phyloP scores from a whole-genome alignment of 169 alveolate species.

The Babesia bigemina region DNA sequence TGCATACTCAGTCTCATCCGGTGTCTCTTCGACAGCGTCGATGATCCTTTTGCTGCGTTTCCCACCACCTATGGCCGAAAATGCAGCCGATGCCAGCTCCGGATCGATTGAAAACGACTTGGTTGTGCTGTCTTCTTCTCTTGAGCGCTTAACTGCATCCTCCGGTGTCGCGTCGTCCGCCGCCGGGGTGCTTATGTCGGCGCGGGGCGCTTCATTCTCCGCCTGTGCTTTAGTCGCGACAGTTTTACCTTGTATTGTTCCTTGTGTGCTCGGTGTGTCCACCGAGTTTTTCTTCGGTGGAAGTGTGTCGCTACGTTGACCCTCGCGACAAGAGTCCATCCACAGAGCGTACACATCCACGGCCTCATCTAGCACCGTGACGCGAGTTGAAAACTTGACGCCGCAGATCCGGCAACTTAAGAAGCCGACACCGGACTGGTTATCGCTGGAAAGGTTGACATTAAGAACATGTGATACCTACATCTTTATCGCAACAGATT shows the following conservation, averaged over 20 bases:
- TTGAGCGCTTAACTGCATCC: background rate
- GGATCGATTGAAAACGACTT: background rate
- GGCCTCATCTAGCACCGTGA: conserved; percentile 83
- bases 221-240: too few species aligned
- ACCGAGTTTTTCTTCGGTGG: background rate
- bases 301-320: conserved; percentile 12
- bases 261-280: background rate
- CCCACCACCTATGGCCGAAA: conserved; percentile 5
- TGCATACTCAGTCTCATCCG: conserved; percentile 8
- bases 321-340: conserved; percentile 89
- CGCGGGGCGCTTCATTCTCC: background rate
- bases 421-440: conserved; percentile 64
- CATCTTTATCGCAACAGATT: conserved; percentile 89
- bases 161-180: background rate
- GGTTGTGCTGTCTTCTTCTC: background rate
- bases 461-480: conserved; percentile 43
- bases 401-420: conserved; percentile 88
- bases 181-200: background rate
- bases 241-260: background rate
- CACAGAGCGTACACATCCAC: conserved; percentile 90
- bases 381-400: conserved; percentile 78
- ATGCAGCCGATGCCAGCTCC: background rate
- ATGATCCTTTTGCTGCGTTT: conserved; percentile 33
- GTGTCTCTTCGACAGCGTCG: conserved; percentile 30
- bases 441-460: conserved; percentile 24